Evolutionary conservation across 108 stramenopile genomes (phyloP).

Genomic region (Cyclostephanos tholiformis): DNA sequence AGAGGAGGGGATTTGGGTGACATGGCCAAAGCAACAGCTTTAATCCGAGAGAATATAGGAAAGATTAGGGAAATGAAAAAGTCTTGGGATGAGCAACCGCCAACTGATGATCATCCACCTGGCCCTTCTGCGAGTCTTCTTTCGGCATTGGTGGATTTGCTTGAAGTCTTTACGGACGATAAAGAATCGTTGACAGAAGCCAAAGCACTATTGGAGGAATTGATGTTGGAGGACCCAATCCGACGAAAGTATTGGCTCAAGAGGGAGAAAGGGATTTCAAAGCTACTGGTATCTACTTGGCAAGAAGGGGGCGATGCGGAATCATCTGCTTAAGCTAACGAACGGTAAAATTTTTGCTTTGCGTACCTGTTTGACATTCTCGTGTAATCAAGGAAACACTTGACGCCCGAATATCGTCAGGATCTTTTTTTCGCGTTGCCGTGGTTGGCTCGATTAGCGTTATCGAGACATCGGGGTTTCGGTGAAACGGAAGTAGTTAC

Average conservation of each 20-base stretch:
- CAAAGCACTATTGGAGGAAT: constrained; percentile 36
- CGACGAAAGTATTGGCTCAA: constrained; percentile 82
- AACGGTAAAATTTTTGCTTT: too few relatives aligned
- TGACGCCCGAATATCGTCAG: background rate
- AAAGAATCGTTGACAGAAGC: constrained; percentile 53
- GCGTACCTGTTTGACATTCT: too few relatives aligned
- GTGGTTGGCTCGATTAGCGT: background rate
- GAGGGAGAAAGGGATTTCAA: constrained; percentile 39
- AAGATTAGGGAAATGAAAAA: constrained; percentile 47
- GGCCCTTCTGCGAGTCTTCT: constrained; percentile 56
- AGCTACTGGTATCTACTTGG: constrained; percentile 4
- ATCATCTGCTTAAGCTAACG: too few relatives aligned
- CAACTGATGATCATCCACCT: constrained; percentile 14
- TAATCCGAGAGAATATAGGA: constrained; percentile 29
- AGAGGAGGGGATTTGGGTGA: constrained; percentile 21
- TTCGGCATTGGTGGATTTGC: constrained; percentile 72
- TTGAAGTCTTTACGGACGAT: constrained; percentile 58
- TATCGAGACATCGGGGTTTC: too few relatives aligned
- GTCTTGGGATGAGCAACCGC: constrained; percentile 30
- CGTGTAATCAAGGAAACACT: background rate
- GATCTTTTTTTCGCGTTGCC: too few relatives aligned
- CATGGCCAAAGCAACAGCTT: constrained; percentile 10
- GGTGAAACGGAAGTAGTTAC: constrained; percentile 15
- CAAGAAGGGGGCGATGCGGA: background rate
- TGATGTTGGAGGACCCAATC: constrained; percentile 61